These are phyloP conservation scores for Ceratocystis colombiana DNA, from an alignment of 2,329 filamentous ascomycete species.

Conservation along the genomic window DNA sequence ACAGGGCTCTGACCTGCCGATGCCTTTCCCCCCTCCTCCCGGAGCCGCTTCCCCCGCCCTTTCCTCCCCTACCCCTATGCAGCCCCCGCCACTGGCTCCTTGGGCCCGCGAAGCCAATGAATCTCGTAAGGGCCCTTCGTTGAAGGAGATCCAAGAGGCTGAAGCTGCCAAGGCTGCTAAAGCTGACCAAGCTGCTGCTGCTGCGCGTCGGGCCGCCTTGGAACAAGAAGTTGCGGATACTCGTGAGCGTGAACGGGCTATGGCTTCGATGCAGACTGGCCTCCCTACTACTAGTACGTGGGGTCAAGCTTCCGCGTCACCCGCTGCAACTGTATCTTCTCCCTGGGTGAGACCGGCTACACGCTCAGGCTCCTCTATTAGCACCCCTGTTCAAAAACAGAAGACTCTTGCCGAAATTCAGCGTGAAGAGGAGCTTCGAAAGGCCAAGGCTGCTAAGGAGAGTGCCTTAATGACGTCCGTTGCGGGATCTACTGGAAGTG, in stretches of 20 bases:
- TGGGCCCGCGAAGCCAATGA: slow-evolving; percentile 84
- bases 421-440: slow-evolving; percentile 84
- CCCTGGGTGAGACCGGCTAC: slow-evolving; percentile 57
- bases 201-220: slow-evolving; percentile 63
- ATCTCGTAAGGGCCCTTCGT: slow-evolving; percentile 70
- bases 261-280: slow-evolving; percentile 53
- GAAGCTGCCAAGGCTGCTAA: slow-evolving; percentile 90
- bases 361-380: slow-evolving; percentile 28
- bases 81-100: slow-evolving; percentile 68
- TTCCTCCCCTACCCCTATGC: slow-evolving; percentile 33
- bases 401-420: slow-evolving; percentile 95
- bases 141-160: slow-evolving; percentile 93
- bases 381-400: slow-evolving; percentile 45
- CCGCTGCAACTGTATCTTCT: slow-evolving; percentile 40
- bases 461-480: slow-evolving; percentile 33
- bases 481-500: slow-evolving; percentile 30
- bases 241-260: slow-evolving; percentile 46
- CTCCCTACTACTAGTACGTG: slow-evolving; percentile 83
- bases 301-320: slow-evolving; percentile 67
- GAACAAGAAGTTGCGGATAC: slow-evolving; percentile 64
- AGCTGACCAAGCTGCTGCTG: slow-evolving; percentile 68
- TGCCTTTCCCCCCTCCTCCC: slow-evolving; percentile 57
- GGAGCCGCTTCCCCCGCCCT: slow-evolving; percentile 41
- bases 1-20: slow-evolving; percentile 53
- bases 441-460: slow-evolving; percentile 56